These are phyloP conservation scores for Chamaenerion angustifolium DNA, from an alignment of 345 rosid species.

Conservation along the genomic window DNA sequence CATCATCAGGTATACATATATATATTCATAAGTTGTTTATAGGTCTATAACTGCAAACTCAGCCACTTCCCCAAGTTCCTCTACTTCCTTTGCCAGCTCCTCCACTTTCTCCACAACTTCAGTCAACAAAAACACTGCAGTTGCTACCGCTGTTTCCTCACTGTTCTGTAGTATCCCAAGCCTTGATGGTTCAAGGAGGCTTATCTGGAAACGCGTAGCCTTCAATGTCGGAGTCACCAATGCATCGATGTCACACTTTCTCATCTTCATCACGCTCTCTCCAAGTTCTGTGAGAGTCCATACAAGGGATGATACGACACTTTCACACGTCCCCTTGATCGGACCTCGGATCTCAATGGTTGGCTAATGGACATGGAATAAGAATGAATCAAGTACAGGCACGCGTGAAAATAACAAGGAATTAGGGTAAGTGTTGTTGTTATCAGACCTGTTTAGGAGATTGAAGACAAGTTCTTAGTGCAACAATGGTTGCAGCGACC, in stretches of 20 bases:
- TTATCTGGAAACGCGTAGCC: slow-evolving; percentile 25
- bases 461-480: slow-evolving; percentile 26
- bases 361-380: slow-evolving; percentile 7
- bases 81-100: slow-evolving; percentile 37
- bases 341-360: slow-evolving; percentile 12
- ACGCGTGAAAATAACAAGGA: neutral
- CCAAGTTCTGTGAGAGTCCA: slow-evolving; percentile 43
- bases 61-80: slow-evolving; percentile 41
- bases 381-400: neutral
- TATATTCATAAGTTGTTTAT: too few species aligned
- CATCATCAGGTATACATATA: too few species aligned
- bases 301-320: slow-evolving; percentile 20
- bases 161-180: slow-evolving; percentile 7
- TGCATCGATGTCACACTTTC: slow-evolving; percentile 18
- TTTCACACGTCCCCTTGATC: slow-evolving; percentile 31
- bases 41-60: slow-evolving; percentile 16
- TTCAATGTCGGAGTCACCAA: slow-evolving; percentile 28
- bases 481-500: slow-evolving; percentile 24
- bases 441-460: slow-evolving; percentile 25
- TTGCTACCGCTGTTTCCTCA: slow-evolving; percentile 29
- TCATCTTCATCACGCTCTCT: slow-evolving; percentile 37
- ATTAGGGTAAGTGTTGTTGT: neutral
- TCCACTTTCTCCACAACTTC: slow-evolving; percentile 40
- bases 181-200: slow-evolving; percentile 8
- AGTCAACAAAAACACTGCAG: slow-evolving; percentile 29